Evolutionary conservation across 768 basidiomycete species (phyloP), one percentile per base, ranked within the genome.

Genomic region (Hygrophoropsis aurantiaca): DNA sequence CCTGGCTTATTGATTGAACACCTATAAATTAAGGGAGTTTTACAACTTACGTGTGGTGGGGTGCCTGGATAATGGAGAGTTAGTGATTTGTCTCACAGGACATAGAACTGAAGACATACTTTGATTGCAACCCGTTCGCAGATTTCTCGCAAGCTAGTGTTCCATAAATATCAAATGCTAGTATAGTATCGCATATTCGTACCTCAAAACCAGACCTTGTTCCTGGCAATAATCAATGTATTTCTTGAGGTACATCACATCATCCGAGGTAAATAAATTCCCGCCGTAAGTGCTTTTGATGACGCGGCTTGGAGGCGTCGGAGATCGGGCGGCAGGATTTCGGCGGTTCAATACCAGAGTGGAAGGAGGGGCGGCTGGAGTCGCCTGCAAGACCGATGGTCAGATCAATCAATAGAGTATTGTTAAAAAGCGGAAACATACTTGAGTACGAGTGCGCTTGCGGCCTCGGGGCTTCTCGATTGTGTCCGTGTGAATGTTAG

Each of bases 221-320:
- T 91, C 88, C 58, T 90, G 89, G 58, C 90, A 93, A 57, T 90
- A 93, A 55, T 91, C 88, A 38, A 93, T 93, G 60, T 93, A 93
- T 60, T 82, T 85, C 59, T 90, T 90, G 51, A 93, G 75, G 62
- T 92, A 93, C 27, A 80, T 46, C 34, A 93, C 81, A 59, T 93
- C 90, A 40, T 92, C 90, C 2, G 84, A 75, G 0, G 90, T 93
- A 58, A 93, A 93, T 32, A 91, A 62, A 59, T 93, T 92, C 11
- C 90, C 90, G 36, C 90, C 90, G 57, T 91, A 92, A 0, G 90
- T 91, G 57, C 90, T 92, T 67, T 90, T 91, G 60, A 93, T 83
- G 18, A 91, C 84, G 13, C 89, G 80, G 5, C 78, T 80, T 16
- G 90, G 90, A 11, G 90, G 90, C 0, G 88, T 89, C 3, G 90